Base-by-base conservation (phyloP, 2,329 filamentous ascomycete genomes). In the Myriosclerotinia duriaeana region DNA sequence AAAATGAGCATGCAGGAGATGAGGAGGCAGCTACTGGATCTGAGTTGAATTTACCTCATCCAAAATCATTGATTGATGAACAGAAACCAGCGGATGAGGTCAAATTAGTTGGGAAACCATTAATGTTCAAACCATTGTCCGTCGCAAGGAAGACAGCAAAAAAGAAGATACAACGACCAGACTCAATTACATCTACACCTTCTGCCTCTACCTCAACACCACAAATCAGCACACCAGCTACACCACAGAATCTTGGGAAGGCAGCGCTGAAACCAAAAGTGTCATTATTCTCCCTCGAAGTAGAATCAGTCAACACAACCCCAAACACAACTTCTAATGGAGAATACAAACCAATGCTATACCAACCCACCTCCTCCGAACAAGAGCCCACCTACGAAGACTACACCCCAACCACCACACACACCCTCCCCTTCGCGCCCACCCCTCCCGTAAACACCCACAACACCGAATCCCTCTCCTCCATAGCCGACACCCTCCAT, bases 91-190 rank as follows among this genome's bases (percentile, higher is more conserved):
- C 83, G n/a, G 81, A 85, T 2, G 86, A 89, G 67, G 84, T 89
- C 20, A 89, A 91, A 78, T 78, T 90, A 17, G 85, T 89, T 2
- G 91, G 90, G 26, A 95, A 93, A 72, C 87, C 92, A 15, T 86
- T 93, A 77, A 91, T 92, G 86, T 97, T 98, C 78, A 90, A 89
- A 75, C 94, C 94, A 4, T 81, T 97, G 48, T 97, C 93, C 0
- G 93, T 97, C 17, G 86, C 88, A 20, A 85, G 91, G 69, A 92
- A 89, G 69, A 83, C 87, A 40, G 85, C 85, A 69, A 92, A 90
- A 79, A 92, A 89, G 79, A 88, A 82, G 66, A 76, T 66, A 52
- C 64, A 17, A 44, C 55, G 34, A 34, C 77, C 48, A 76, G 34
- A 8, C 40, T 66, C 38, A 26, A 55, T 12, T 54, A 60, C 74